Evolutionary conservation across 108 stramenopile genomes (phyloP).

Genomic region (Cyclotella kingstonii): DNA sequence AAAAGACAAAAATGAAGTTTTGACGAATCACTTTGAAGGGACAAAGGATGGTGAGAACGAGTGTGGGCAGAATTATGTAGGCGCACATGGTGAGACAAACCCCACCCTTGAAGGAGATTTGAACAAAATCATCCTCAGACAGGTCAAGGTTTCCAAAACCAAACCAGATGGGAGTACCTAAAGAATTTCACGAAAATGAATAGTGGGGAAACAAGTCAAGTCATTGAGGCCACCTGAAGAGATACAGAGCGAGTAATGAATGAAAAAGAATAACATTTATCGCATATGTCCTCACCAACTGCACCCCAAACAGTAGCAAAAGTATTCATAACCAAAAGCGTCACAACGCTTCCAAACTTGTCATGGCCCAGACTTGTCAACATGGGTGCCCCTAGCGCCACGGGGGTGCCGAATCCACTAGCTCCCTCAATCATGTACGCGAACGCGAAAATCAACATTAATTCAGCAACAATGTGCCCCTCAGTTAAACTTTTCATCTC

Average conservation of each 20-base stretch:
- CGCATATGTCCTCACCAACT: conserved; percentile 10
- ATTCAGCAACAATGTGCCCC: conserved; percentile 57
- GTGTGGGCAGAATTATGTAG: conserved; percentile 44
- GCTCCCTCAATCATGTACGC: conserved; percentile 71
- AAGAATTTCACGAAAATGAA: not conserved
- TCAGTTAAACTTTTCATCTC: conserved; percentile 64
- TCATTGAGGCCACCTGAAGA: too few species aligned
- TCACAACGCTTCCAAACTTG: conserved; percentile 52
- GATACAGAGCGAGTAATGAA: too few species aligned
- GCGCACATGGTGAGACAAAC: conserved; percentile 42
- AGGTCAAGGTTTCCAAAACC: conserved; percentile 35
- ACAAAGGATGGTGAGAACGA: conserved; percentile 44
- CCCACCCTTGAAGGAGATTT: conserved; percentile 48
- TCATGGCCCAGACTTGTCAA: conserved; percentile 49
- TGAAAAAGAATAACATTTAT: too few species aligned
- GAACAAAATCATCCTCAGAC: conserved; percentile 42
- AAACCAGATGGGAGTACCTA: conserved; percentile 73
- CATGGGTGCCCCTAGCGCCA: conserved; percentile 65
- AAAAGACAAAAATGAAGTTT: conserved; percentile 50
- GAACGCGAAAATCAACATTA: conserved; percentile 56
- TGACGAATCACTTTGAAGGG: conserved; percentile 38
- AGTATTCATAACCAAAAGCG: conserved; percentile 56
- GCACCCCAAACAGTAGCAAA: conserved; percentile 73
- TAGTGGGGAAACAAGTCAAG: not conserved
- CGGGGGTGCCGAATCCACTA: conserved; percentile 67